Conservation (phyloP, 2,329 filamentous ascomycete genomes). For the Alternaria sp. region DNA sequence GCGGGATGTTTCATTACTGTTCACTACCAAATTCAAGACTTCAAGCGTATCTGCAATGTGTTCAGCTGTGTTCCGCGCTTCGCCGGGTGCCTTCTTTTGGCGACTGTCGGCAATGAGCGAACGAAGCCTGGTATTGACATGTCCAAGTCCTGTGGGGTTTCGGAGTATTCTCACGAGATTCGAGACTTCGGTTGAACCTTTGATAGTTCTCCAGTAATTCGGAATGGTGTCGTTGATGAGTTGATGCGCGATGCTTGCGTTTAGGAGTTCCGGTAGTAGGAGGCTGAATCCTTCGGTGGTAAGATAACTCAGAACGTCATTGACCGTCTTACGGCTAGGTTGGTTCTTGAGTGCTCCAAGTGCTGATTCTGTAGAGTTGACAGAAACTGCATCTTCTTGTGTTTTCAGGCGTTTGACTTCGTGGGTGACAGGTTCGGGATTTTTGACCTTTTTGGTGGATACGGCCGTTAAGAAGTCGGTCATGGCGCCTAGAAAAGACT, state of each 20-base stretch:
- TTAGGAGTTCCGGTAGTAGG: slow-evolving; percentile 68
- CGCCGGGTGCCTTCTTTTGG: slow-evolving; percentile 47
- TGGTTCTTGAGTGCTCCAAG: slow-evolving; percentile 69
- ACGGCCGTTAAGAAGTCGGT: slow-evolving; percentile 60
- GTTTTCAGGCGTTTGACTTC: slow-evolving; percentile 25
- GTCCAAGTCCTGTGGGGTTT: slow-evolving; percentile 79
- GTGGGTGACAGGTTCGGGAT: slow-evolving; percentile 26
- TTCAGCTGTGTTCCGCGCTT: slow-evolving; percentile 41
- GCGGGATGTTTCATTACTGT: slow-evolving; percentile 54
- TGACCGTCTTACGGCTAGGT: slow-evolving; percentile 67
- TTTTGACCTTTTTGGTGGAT: slow-evolving; percentile 48
- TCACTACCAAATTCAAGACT: slow-evolving; percentile 56
- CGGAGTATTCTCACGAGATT: slow-evolving; percentile 71
- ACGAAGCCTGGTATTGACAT: slow-evolving; percentile 74
- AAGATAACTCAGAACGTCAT: slow-evolving; percentile 64
- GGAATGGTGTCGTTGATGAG: slow-evolving; percentile 78
- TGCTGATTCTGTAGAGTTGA: slow-evolving; percentile 58
- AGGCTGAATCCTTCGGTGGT: slow-evolving; percentile 62
- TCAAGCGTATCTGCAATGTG: slow-evolving; percentile 55
- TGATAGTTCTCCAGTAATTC: slow-evolving; percentile 75
- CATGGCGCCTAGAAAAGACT: slow-evolving; percentile 48
- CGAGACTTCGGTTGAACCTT: slow-evolving; percentile 12
- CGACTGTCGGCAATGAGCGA: slow-evolving; percentile 59
- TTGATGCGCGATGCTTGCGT: slow-evolving; percentile 77
- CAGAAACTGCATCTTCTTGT: slow-evolving; percentile 19